Base-by-base conservation (phyloP, 2,329 filamentous ascomycete species). In the Fusarium camptoceras region DNA sequence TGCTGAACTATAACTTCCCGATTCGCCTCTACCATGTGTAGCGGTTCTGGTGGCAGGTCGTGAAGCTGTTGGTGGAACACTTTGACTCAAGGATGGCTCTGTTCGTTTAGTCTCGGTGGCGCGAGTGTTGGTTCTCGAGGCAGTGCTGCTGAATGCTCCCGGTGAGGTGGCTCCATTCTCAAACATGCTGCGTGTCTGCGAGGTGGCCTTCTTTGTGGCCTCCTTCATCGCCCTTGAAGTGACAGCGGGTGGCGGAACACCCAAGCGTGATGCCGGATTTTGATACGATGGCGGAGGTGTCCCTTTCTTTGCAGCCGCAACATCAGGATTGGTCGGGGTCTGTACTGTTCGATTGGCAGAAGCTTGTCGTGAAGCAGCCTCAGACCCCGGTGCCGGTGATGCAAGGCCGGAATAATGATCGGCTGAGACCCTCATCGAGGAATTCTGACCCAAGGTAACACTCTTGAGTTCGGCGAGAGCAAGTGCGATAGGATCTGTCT, bases 221-320 rank as follows among this genome's bases (percentile, higher is more conserved):
- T 97, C 93, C 77, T 97, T 93, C 97, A 99, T 99, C 49, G 96
- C 93, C 68, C 92, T 93, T 6, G 94, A 92, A 1, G 97, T 99
- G 65, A 97, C 94, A 3, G 96, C 96, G 4, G 95, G 94, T 62
- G 95, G 91, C 3, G 96, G 97, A 15, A 95, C 92, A 56, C 94
- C 96, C 6, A 98, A 86, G 62, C 93, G 88, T 77, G 92, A 93
- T 47, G 94, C 87, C 51, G 91, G 88, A 3, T 69, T 74, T 48
- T 76, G 76, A 48, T 98, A 98, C 0, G 92, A 93, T 6, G 95
- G 95, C 4, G 95, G 95, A 8, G 94, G 94, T 12, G 93, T 94
- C 27, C 90, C 91, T 71, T 92, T 85, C 78, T 89, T 87, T 24
- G 84, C 88, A 12, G 89, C 85, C 39, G 85, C 84, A 24, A 86